Evolutionary conservation across 139 green algal species (phyloP).

Genomic region (Chlamydomonas eustigma): DNA sequence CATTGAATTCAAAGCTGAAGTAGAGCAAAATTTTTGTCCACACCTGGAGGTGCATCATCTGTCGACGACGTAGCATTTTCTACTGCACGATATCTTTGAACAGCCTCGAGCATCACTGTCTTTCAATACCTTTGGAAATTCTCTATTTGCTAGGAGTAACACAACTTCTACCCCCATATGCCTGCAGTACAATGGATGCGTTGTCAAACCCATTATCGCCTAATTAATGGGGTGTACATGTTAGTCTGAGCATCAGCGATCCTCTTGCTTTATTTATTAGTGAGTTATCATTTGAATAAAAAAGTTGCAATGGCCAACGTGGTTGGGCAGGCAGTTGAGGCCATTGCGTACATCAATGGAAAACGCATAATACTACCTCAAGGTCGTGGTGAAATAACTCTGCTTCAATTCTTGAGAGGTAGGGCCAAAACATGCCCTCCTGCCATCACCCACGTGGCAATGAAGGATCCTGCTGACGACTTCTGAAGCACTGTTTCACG

Average conservation of each 20-base stretch:
- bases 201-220: too few relatives aligned
- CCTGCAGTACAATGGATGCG: too few relatives aligned
- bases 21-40: background rate
- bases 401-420: constrained; percentile 86
- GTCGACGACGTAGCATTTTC: background rate
- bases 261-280: too few relatives aligned
- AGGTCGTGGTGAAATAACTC: constrained; percentile 67
- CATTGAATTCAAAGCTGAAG: background rate
- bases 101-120: background rate
- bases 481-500: background rate
- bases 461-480: background rate
- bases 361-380: constrained; percentile 63
- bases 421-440: background rate
- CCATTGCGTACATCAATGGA: constrained; percentile 81
- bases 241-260: too few relatives aligned
- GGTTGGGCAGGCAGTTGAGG: too few relatives aligned
- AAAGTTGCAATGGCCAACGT: too few relatives aligned
- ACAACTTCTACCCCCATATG: too few relatives aligned
- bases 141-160: too few relatives aligned
- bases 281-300: too few relatives aligned
- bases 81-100: background rate
- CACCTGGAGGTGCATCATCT: background rate
- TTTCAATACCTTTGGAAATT: too few relatives aligned
- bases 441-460: too few relatives aligned
- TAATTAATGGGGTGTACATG: too few relatives aligned